Base-by-base conservation (phyloP, 116 monocot species). In the Cymodocea nodosa region DNA sequence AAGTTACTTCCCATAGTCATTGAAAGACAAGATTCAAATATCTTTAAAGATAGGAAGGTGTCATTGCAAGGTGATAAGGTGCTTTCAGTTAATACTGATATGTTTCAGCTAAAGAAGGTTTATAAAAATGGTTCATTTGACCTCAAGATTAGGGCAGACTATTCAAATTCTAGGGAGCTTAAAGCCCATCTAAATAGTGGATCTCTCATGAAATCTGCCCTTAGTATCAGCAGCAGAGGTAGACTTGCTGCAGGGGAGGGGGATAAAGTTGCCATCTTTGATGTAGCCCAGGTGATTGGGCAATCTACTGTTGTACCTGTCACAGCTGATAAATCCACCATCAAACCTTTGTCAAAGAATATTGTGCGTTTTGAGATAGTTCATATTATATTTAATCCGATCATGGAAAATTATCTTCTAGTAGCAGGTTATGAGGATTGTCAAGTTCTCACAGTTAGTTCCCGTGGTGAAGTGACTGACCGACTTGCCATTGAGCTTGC, bases 401-500 rank as follows among this genome's bases (percentile, higher is more conserved):
- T 86, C 8, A 76, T 82, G 36, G 97, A 92, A 69, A 91, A 83
- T 73, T 98, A 91, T 80, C 82, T 98, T 63, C 79, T 80, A 74
- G 92, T 89, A 36, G 82, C 88, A n/a, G 97, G 97, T 23, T 98
- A 84, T 77, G 89, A 89, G 67, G 97, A 98, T 24, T 98, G 97
- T 71, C 91, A 91, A 70, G 82, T 98, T 20, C 92, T 98, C 59
- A 98, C 89, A 40, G 76, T 98, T 25, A 98, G 86, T 82, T 79
- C 85, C 62, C 83, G 97, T 66, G 97, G 97, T 63, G 97, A 98
- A 76, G 92, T 98, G 56, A 89, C 89, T 68, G 97, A 98, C 72
- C 87, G 97, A 34, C 97, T 98, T 81, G 89, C 97, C 15, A 75
- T 98, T 69, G 97, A 98, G 80, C 91, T 98, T 78, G 92, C 91